Conservation (phyloP, 208 protist genomes). For the Angomonas ambiguus region DNA sequence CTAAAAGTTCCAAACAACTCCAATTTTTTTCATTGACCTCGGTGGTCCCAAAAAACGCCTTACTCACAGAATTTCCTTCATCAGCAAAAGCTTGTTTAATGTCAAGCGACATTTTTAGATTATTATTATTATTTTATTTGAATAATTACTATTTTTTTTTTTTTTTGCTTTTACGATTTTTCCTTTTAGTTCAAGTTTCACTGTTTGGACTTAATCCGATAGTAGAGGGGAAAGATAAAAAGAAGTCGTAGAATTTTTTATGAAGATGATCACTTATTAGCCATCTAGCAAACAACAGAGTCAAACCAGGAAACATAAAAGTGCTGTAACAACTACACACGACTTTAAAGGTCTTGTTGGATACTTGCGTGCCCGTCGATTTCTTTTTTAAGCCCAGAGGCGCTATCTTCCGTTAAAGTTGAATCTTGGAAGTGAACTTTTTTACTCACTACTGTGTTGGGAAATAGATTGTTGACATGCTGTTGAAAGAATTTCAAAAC, state of each 20-base stretch:
- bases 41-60: conserved; percentile 54
- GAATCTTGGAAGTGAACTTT: background rate
- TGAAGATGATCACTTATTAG: too few species aligned
- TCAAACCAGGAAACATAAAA: too few species aligned
- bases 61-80: conserved; percentile 43
- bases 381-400: background rate
- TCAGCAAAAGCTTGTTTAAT: conserved; percentile 41
- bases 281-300: too few species aligned
- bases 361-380: too few species aligned
- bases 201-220: too few species aligned
- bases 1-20: conserved; percentile 42
- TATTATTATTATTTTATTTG: too few species aligned
- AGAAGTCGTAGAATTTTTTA: too few species aligned
- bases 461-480: background rate
- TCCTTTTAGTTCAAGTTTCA: background rate
- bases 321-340: too few species aligned
- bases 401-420: background rate
- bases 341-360: too few species aligned
- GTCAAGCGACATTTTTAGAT: conserved; percentile 12
- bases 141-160: conserved; percentile 8
- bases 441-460: background rate
- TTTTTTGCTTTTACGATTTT: too few species aligned
- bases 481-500: background rate
- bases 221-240: too few species aligned
- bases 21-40: conserved; percentile 67